A percentile compares a stretch with the other conserved stretches of the same genome.
phyloP scores from a whole-genome alignment of 2,329 filamentous ascomycete species.

The Lecanicillium sp. region DNA sequence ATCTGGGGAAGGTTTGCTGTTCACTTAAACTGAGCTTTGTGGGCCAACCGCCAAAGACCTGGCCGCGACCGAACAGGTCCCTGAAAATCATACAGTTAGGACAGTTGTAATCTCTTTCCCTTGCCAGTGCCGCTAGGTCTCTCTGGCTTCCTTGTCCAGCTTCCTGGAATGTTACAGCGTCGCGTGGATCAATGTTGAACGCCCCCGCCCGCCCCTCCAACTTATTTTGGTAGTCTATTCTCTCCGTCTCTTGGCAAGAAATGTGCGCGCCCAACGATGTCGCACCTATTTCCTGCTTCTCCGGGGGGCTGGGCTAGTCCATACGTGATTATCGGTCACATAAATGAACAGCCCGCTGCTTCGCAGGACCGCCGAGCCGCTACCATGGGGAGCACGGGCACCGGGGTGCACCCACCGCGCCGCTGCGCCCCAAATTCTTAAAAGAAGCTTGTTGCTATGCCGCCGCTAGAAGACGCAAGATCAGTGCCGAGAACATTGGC shows the following conservation, averaged over 20 bases:
- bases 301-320: too few species aligned
- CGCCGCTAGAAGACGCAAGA: background rate
- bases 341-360: too few species aligned
- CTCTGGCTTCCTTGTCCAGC: background rate
- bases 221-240: background rate
- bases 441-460: slow-evolving; percentile 12
- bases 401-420: background rate
- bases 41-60: too few species aligned
- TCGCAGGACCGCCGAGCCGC: slow-evolving; percentile 1
- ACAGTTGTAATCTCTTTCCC: background rate
- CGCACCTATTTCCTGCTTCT: too few species aligned
- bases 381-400: slow-evolving; percentile 7
- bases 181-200: slow-evolving; percentile 6
- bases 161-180: background rate
- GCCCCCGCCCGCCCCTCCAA: background rate
- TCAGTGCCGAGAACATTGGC: background rate
- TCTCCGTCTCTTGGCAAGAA: background rate
- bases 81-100: slow-evolving; percentile 1
- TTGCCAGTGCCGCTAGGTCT: background rate
- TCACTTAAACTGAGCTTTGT: too few species aligned
- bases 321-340: too few species aligned
- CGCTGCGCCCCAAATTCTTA: background rate
- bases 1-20: too few species aligned
- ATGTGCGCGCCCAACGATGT: too few species aligned
- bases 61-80: too few species aligned